phyloP scores from a whole-genome alignment of 2,329 filamentous ascomycete genomes.

The Didymellaceae sp. region DNA sequence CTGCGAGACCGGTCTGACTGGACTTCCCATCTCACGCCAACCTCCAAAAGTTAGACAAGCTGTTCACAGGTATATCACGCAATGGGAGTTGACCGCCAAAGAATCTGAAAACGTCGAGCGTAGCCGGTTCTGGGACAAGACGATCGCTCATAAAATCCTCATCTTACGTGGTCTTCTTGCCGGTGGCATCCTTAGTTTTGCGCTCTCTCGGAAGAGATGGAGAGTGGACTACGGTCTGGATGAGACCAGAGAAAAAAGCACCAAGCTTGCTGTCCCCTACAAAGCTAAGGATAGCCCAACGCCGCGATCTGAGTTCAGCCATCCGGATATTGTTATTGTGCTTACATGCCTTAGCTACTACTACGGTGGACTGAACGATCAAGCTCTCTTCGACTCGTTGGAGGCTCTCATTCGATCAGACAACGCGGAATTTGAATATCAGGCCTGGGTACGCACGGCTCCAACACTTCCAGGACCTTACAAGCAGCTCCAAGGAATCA shows the following conservation, averaged over 20 bases:
- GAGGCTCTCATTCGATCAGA: constrained; percentile 58
- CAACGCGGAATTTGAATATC: constrained; percentile 60
- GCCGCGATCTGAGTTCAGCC: constrained; percentile 69
- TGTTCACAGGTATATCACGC: constrained; percentile 56
- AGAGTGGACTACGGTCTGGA: constrained; percentile 69
- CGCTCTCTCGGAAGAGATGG: constrained; percentile 66
- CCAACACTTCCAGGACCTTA: constrained; percentile 49
- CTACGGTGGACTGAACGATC: constrained; percentile 62
- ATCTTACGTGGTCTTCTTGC: constrained; percentile 65
- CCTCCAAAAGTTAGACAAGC: constrained; percentile 36
- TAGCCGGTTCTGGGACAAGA: constrained; percentile 48
- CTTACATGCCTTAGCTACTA: constrained; percentile 73
- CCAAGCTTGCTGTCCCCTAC: constrained; percentile 63
- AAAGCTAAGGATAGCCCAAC: constrained; percentile 70
- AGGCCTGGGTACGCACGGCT: constrained; percentile 52
- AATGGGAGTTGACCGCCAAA: constrained; percentile 31
- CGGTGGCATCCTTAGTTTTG: constrained; percentile 61
- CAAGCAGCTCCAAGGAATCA: constrained; percentile 32
- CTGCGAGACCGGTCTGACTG: constrained; percentile 53
- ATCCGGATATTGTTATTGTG: constrained; percentile 70
- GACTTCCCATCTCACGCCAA: constrained; percentile 54
- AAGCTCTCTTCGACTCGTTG: constrained; percentile 59
- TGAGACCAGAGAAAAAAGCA: constrained; percentile 58
- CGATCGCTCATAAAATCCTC: constrained; percentile 49
- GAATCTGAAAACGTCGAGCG: constrained; percentile 38